Base-by-base conservation (phyloP, 768 basidiomycete genomes). In the Cubamyces lactineus region DNA sequence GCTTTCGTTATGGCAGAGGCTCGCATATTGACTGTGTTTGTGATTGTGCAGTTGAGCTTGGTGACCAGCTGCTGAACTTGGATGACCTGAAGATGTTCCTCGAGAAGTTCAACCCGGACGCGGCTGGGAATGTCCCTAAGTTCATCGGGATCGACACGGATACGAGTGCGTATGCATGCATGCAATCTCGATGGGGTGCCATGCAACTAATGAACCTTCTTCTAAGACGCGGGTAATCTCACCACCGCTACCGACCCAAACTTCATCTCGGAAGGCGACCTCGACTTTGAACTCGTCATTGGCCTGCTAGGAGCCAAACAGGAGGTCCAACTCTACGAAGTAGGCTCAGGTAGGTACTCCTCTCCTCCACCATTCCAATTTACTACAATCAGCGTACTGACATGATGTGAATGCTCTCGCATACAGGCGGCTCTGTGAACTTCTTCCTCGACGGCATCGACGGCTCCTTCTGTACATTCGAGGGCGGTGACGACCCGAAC, bases 381-480 rank as follows among this genome's bases (percentile, higher is more conserved):
- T 53, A 11, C 34, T 1, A 34, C 9, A 34, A 11, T 34, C 34
- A 11, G 1, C 34, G 51, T 11, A 15, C 34, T 15, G 41, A 48
- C 5, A 3, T 23, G 21, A 2, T 24, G 3, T n/a, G 12, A 21
- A 15, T 2, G 12, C 5, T 23, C n/a, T 38, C 43, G 28, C 7
- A 21, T 53, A 6, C 38, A 81, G 80, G 76, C 46, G 80, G 70
- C 47, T 77, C 77, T 2, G 77, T 80, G 68, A 73, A 78, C 67
- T 79, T 79, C 61, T 75, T 78, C 55, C 74, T 82, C 21, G 80
- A 82, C 63, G 81, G 78, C 1, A 40, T 82, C 11, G 80, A 81
- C 53, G 74, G 67, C 19, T 67, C 72, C 2, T 83, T 73, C 65
- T 82, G 82, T 56, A 75, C 74, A 0, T 82, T 75, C 53, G 75